Conservation (phyloP, 352 stramenopile species). For the Globisporangium irregulare region DNA sequence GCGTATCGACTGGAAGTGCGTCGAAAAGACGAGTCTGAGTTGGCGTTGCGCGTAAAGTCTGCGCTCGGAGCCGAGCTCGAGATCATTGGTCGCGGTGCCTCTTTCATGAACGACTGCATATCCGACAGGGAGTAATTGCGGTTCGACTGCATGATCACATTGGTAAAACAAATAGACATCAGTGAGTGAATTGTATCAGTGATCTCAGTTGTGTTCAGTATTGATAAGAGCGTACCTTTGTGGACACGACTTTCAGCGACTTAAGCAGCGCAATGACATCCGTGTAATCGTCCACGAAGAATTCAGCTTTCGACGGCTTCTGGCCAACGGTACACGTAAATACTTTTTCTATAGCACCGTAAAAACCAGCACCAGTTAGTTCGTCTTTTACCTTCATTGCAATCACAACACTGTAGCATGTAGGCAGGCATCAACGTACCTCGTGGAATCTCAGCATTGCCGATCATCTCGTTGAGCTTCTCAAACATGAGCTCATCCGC, state of each 20-base stretch:
- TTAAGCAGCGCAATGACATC: conserved; percentile 93
- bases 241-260: conserved; percentile 68
- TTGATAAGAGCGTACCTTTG: conserved; percentile 43
- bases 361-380: background rate
- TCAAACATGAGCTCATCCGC: conserved; percentile 98
- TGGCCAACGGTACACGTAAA: conserved; percentile 98
- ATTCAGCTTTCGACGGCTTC: conserved; percentile 96
- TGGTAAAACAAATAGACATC: background rate
- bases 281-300: conserved; percentile 95
- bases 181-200: no score
- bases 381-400: background rate
- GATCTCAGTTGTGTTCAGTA: background rate
- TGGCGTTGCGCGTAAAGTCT: conserved; percentile 37
- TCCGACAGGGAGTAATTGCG: conserved; percentile 82
- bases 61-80: conserved; percentile 36
- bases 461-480: conserved; percentile 52
- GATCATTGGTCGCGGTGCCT: conserved; percentile 46
- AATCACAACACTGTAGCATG: background rate
- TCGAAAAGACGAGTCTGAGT: conserved; percentile 51
- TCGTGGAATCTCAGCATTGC: conserved; percentile 35
- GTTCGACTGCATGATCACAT: conserved; percentile 44
- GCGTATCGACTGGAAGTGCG: conserved; percentile 48
- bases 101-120: conserved; percentile 76
- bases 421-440: conserved; percentile 22
- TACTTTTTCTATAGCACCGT: conserved; percentile 52